phyloP scores from a whole-genome alignment of 805 yeast species.

The Candida saitoana region DNA sequence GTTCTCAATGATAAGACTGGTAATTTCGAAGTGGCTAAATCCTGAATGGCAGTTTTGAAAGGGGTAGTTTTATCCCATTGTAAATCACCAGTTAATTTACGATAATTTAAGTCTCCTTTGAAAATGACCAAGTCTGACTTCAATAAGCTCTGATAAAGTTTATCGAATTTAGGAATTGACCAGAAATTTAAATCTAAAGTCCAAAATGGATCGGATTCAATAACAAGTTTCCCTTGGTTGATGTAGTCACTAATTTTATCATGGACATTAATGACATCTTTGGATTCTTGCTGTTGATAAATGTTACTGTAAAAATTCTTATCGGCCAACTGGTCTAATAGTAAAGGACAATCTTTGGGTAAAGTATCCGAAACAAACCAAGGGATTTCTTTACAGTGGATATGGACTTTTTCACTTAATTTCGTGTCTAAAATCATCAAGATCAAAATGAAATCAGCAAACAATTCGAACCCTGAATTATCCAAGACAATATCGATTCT shows the following conservation, averaged over 20 bases:
- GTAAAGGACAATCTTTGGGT: conserved; percentile 67
- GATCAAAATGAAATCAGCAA: conserved; percentile 32
- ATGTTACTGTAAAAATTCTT: conserved; percentile 46
- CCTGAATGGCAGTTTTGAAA: conserved; percentile 66
- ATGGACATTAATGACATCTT: conserved; percentile 19
- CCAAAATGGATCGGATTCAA: conserved; percentile 74
- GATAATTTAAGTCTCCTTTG: conserved; percentile 94
- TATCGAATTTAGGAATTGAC: conserved; percentile 63
- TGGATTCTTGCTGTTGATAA: conserved; percentile 10
- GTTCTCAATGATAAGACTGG: conserved; percentile 79
- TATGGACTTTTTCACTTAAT: conserved; percentile 58
- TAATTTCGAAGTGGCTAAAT: conserved; percentile 59
- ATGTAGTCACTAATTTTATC: conserved; percentile 19
- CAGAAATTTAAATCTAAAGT: conserved; percentile 74
- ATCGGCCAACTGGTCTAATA: conserved; percentile 55
- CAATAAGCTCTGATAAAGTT: conserved; percentile 56
- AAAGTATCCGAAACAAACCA: conserved; percentile 98
- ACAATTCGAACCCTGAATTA: conserved; percentile 93
- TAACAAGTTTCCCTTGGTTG: conserved; percentile 17
- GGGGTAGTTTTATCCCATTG: conserved; percentile 82
- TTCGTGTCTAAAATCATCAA: conserved; percentile 55
- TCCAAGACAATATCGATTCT: conserved; percentile 83
- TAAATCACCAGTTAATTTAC: conserved; percentile 90
- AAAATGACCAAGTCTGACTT: conserved; percentile 71
- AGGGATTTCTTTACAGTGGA: conserved; percentile 88